A percentile compares a stretch with the other conserved stretches of the same genome.
Evolutionary conservation across 208 protist species (phyloP).

Genomic region (Trypanosomatidae sp.): DNA sequence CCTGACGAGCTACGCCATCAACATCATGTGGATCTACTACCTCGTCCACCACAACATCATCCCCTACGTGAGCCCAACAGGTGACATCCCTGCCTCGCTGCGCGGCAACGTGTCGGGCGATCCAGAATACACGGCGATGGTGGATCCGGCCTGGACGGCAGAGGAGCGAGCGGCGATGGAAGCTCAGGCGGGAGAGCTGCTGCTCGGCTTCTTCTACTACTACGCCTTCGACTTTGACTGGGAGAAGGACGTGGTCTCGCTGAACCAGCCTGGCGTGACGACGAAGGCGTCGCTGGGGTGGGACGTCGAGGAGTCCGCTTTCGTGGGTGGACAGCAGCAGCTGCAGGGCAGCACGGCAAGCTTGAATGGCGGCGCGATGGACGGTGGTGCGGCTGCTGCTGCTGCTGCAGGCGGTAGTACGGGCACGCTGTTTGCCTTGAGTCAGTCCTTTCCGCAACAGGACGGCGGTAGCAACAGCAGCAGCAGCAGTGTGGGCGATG

Average conservation of each 20-base stretch:
- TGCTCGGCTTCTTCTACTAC: constrained; percentile 91
- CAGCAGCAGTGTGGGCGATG: too few relatives aligned
- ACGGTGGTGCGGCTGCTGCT: too few relatives aligned
- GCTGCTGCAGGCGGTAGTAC: too few relatives aligned
- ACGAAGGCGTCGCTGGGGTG: constrained; percentile 81
- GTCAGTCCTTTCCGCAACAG: too few relatives aligned
- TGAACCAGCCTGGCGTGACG: constrained; percentile 76
- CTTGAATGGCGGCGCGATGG: too few relatives aligned
- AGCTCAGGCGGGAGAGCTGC: constrained; percentile 65
- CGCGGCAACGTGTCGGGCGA: constrained; percentile 32
- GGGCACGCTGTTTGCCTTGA: too few relatives aligned
- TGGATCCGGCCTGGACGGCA: constrained; percentile 28
- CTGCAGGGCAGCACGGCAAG: too few relatives aligned
- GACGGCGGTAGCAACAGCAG: too few relatives aligned
- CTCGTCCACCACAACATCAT: constrained; percentile 79
- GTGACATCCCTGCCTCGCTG: constrained; percentile 64
- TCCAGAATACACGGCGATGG: constrained; percentile 63
- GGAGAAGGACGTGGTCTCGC: constrained; percentile 81
- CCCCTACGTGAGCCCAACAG: constrained; percentile 75
- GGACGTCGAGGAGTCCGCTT: constrained; percentile 76
- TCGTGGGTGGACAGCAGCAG: too few relatives aligned
- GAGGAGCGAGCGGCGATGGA: constrained; percentile 37
- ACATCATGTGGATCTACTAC: constrained; percentile 93
- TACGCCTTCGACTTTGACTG: constrained; percentile 92
- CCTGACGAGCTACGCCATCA: constrained; percentile 90